phyloP scores from a whole-genome alignment of 768 basidiomycete genomes.

The Amanita polypyramis region DNA sequence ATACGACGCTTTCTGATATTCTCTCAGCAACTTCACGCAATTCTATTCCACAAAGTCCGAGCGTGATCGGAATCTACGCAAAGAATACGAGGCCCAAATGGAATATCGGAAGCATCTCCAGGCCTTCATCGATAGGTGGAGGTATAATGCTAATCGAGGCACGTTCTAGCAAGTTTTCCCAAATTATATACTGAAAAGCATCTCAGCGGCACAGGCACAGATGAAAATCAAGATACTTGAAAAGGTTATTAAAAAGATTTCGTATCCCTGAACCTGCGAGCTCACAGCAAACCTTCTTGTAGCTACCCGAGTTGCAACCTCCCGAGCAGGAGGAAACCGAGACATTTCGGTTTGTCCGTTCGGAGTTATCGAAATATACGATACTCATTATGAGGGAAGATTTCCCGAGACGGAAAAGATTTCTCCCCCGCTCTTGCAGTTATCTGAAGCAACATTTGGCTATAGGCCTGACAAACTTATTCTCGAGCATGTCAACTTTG shows the following conservation, averaged over 20 bases:
- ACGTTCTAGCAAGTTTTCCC: constrained; percentile 11
- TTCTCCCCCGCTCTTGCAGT: constrained; percentile 88
- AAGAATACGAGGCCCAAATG: constrained; percentile 96
- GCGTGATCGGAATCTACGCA: constrained; percentile 79
- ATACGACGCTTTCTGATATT: constrained; percentile 6
- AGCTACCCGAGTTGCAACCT: constrained; percentile 89
- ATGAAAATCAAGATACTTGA: constrained; percentile 68
- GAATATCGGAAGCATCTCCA: constrained; percentile 92
- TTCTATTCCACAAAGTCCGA: constrained; percentile 99
- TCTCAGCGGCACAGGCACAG: constrained; percentile 74
- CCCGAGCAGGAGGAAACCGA: constrained; percentile 91
- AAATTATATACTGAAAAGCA: neutral
- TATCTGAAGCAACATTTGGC: constrained; percentile 85
- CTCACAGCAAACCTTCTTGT: constrained; percentile 3
- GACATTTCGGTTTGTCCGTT: constrained; percentile 61
- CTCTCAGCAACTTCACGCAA: constrained; percentile 81
- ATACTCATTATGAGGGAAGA: constrained; percentile 24
- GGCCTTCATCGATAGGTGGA: constrained; percentile 97
- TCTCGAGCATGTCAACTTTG: constrained; percentile 73
- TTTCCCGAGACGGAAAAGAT: constrained; percentile 98
- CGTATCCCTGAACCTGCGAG: neutral
- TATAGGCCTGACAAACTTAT: constrained; percentile 72
- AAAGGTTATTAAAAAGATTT: constrained; percentile 37
- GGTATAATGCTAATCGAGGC: constrained; percentile 94
- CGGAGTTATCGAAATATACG: neutral